phyloP scores from a whole-genome alignment of 164 flowering plant genomes.

The Piper longum region DNA sequence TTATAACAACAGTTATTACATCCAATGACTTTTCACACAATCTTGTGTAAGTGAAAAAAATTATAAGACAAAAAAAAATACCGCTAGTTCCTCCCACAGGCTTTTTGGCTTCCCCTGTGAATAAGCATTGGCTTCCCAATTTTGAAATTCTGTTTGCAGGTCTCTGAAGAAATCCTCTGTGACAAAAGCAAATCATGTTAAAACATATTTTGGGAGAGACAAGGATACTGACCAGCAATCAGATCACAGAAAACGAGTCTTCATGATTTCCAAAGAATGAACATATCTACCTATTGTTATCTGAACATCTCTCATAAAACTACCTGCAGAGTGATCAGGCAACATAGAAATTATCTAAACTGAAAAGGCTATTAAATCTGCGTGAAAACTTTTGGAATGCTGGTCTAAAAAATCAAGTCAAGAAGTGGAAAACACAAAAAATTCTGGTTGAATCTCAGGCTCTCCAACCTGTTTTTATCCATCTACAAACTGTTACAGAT shows the following conservation, averaged over 20 bases:
- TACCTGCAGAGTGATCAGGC: constrained; percentile 78
- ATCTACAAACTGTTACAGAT: no score
- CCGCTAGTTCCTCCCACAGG: constrained; percentile 94
- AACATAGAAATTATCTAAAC: constrained; percentile 16
- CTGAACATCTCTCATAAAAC: constrained; percentile 79
- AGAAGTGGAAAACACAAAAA: no score
- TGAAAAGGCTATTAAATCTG: constrained; percentile 15
- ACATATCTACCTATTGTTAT: constrained; percentile 75
- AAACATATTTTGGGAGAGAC: constrained; percentile 1
- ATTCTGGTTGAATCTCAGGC: neutral
- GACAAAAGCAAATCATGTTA: constrained; percentile 9
- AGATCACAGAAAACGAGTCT: constrained; percentile 4
- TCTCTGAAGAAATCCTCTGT: constrained; percentile 83
- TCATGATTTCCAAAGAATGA: constrained; percentile 8
- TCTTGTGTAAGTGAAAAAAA: neutral
- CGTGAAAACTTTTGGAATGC: neutral
- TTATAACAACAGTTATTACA: neutral
- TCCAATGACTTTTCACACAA: neutral
- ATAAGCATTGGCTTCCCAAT: constrained; percentile 67
- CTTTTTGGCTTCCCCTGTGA: constrained; percentile 84
- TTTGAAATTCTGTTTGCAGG: constrained; percentile 69
- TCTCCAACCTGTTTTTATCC: neutral
- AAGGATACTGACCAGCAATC: constrained; percentile 5
- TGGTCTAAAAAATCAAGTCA: neutral
- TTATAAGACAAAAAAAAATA: constrained; percentile 6